Percentiles rank a stretch among this genome's conserved stretches.
Conservation (phyloP, 2,329 filamentous ascomycete genomes). For the Geosmithia morbida region DNA sequence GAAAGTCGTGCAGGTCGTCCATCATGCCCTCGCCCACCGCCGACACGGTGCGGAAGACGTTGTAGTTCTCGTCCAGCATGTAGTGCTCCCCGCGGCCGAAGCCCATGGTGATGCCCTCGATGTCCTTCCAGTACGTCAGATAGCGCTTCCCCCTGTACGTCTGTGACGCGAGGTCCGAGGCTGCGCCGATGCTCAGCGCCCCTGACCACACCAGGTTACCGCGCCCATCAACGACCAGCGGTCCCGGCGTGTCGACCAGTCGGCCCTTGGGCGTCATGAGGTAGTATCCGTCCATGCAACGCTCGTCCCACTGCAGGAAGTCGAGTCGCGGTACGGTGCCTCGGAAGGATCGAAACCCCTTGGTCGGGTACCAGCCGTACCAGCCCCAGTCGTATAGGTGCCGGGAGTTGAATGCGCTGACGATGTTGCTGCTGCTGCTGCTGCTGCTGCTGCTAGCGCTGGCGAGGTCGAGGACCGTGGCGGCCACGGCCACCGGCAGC, state of each 20-base stretch:
- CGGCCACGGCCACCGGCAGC: not conserved
- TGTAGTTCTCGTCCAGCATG: conserved; percentile 15
- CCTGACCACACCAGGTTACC: conserved; percentile 27
- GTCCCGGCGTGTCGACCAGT: conserved; percentile 19
- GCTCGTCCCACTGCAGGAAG: conserved; percentile 10
- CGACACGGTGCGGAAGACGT: conserved; percentile 10
- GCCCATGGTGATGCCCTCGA: conserved; percentile 5
- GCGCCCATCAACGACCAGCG: conserved; percentile 25
- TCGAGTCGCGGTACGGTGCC: conserved; percentile 15
- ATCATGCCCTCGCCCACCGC: conserved; percentile 10
- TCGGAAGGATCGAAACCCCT: conserved; percentile 7
- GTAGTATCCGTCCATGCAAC: conserved; percentile 21
- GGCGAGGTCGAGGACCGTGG: not conserved
- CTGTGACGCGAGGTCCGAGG: conserved; percentile 12
- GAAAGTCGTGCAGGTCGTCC: conserved; percentile 21
- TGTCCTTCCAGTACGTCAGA: conserved; percentile 18
- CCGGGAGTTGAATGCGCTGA: conserved; percentile 1
- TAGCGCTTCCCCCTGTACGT: conserved; percentile 14
- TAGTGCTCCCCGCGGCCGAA: not conserved
- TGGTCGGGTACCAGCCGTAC: conserved; percentile 4
- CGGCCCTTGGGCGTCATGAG: conserved; percentile 22
- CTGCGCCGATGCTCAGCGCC: conserved; percentile 8
- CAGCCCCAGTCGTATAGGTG: conserved; percentile 3
- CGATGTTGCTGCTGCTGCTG: not conserved
- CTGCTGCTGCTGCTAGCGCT: not conserved